Conservation (phyloP, 495 filamentous ascomycete species). For the Hypoxylon lienhwacheense region DNA sequence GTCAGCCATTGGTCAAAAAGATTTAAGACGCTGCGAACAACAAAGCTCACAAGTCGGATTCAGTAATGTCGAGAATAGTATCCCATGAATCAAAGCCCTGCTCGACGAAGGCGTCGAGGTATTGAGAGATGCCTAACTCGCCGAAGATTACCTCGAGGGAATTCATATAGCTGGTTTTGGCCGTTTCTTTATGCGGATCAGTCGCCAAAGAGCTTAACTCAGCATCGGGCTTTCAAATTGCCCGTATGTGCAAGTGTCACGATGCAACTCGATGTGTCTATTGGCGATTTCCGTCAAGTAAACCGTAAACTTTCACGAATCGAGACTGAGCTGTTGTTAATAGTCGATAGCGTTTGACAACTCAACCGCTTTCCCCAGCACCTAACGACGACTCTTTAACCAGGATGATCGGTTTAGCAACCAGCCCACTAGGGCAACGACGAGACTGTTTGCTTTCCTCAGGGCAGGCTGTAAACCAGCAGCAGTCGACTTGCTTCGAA, state of each 20-base stretch:
- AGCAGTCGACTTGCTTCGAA: slow-evolving; percentile 3
- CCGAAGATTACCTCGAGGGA: slow-evolving; percentile 60
- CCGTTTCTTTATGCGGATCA: slow-evolving; percentile 36
- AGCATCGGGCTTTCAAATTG: slow-evolving; percentile 23
- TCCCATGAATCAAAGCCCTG: slow-evolving; percentile 84
- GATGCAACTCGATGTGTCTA: slow-evolving; percentile 1
- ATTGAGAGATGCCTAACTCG: slow-evolving; percentile 73
- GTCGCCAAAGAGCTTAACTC: slow-evolving; percentile 19
- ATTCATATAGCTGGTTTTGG: slow-evolving; percentile 40
- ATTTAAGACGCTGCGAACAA: neutral
- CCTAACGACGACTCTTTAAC: slow-evolving; percentile 20
- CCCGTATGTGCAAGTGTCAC: neutral
- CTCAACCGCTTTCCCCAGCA: slow-evolving; percentile 12
- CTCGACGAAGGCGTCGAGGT: slow-evolving; percentile 66
- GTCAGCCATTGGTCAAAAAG: slow-evolving; percentile 17
- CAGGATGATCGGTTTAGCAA: slow-evolving; percentile 37
- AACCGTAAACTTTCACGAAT: neutral
- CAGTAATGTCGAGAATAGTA: slow-evolving; percentile 75
- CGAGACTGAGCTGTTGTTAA: too few relatives aligned
- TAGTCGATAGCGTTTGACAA: neutral
- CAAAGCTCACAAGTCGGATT: slow-evolving; percentile 69
- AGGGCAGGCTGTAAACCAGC: slow-evolving; percentile 5
- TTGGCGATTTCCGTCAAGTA: slow-evolving; percentile 2
- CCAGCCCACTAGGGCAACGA: slow-evolving; percentile 23
- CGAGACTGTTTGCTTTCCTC: slow-evolving; percentile 11